phyloP scores from a whole-genome alignment of 73 alveolate genomes.

The Effrenium voratum region DNA sequence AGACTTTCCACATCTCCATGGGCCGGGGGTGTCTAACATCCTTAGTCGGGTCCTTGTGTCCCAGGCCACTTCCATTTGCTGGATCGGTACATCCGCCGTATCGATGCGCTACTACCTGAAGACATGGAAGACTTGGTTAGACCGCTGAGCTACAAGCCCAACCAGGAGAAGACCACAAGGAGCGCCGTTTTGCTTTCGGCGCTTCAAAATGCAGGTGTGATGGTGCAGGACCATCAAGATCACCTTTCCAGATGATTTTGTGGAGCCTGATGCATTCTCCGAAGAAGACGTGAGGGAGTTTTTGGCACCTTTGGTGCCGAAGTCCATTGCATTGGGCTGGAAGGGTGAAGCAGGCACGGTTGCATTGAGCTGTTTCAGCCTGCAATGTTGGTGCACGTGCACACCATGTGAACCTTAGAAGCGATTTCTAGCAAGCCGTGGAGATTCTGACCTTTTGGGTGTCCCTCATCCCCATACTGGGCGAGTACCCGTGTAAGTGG shows the following conservation, averaged over 20 bases:
- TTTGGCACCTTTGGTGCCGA: slow-evolving; percentile 26
- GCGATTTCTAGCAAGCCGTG: no score
- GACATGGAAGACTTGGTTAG: slow-evolving; percentile 89
- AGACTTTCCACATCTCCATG: no score
- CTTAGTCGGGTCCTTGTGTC: background rate
- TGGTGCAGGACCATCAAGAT: slow-evolving; percentile 53
- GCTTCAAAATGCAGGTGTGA: no score
- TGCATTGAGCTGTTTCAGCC: no score
- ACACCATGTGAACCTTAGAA: no score
- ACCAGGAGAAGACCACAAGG: slow-evolving; percentile 85
- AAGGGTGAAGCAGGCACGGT: slow-evolving; percentile 30
- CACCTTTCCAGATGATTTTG: slow-evolving; percentile 60
- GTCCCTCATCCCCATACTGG: no score
- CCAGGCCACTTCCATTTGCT: slow-evolving; percentile 72
- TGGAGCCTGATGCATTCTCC: slow-evolving; percentile 23
- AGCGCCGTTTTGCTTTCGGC: no score
- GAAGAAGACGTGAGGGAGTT: slow-evolving; percentile 59
- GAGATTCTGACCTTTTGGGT: no score
- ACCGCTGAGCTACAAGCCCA: slow-evolving; percentile 89
- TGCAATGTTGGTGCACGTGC: no score
- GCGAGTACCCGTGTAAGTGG: no score
- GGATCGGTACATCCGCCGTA: slow-evolving; percentile 80
- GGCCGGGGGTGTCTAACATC: background rate
- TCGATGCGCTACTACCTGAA: slow-evolving; percentile 83
- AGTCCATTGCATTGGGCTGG: slow-evolving; percentile 69